These are phyloP conservation scores for Pythium scleroteichum DNA, from an alignment of 352 stramenopile genomes.

Conservation along the genomic window DNA sequence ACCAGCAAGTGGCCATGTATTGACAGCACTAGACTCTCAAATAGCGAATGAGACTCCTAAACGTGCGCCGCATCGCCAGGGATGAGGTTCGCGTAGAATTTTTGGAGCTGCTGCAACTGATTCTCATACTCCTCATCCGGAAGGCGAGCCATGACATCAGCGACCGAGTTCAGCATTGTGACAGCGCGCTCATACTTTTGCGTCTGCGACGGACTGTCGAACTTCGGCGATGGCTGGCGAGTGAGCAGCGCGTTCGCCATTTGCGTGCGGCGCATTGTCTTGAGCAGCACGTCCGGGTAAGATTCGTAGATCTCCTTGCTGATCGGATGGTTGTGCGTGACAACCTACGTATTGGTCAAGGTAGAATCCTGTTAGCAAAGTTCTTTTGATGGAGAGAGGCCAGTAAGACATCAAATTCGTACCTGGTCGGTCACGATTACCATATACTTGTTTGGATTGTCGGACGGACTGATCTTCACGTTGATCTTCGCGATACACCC, in stretches of 20 bases:
- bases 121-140: slow-evolving; percentile 73
- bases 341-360: too few relatives aligned
- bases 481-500: slow-evolving; percentile 88
- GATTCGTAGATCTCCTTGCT: slow-evolving; percentile 85
- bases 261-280: slow-evolving; percentile 83
- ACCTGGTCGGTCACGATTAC: slow-evolving; percentile 87
- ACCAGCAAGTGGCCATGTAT: too few relatives aligned
- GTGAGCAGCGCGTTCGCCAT: slow-evolving; percentile 60
- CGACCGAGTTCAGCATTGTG: slow-evolving; percentile 60
- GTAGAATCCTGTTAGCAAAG: too few relatives aligned
- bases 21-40: too few relatives aligned
- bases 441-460: slow-evolving; percentile 86
- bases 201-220: slow-evolving; percentile 66
- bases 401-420: too few relatives aligned
- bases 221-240: slow-evolving; percentile 72
- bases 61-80: slow-evolving; percentile 51
- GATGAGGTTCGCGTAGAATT: slow-evolving; percentile 65
- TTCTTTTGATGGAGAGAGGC: too few relatives aligned
- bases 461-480: slow-evolving; percentile 82
- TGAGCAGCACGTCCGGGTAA: slow-evolving; percentile 82
- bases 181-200: slow-evolving; percentile 82
- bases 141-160: slow-evolving; percentile 73
- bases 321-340: slow-evolving; percentile 84
- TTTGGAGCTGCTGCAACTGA: slow-evolving; percentile 73
- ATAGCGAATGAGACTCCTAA: too few relatives aligned